Base-by-base conservation (phyloP, 2,329 filamentous ascomycete genomes). In the Sporothrix phasma region DNA sequence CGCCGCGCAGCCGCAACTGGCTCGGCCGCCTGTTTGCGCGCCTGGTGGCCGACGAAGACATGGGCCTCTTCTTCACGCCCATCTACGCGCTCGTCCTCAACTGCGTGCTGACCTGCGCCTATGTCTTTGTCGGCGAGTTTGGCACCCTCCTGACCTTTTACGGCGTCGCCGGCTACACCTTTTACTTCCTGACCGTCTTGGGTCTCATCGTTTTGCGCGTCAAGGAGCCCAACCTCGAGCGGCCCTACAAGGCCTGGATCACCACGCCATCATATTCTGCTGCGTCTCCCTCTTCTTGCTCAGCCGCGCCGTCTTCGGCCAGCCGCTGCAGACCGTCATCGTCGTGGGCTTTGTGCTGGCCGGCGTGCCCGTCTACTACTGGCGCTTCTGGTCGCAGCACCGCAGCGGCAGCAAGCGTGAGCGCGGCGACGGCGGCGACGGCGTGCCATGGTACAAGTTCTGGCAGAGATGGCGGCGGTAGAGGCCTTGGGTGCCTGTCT, bases 221-320 rank as follows among this genome's bases (percentile, higher is more conserved):
- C 34, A 84, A 84, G 67, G 94, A 99, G 74, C 94, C 94, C 3
- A 81, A 87, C 67, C 81, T 99, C 53, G 92, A 97, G 74, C 79
- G 94, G 29, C 93, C 94, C 0, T 99, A 99, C 76, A 88, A 86
- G 74, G 96, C 92, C 3, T 99, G 93, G 94, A 96, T 99, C 72
- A 88, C 88, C 0, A 99, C 94, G 2, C 94, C 11, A 93, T 99
- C 68, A 93, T 97, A 64, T 99, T 99, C 74, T 99, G 94, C 81
- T 99, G 94, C 72, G 94, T 99, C 45, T 96, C 90, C 73, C 75
- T 99, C 68, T 99, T 99, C 73, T 76, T 99, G 68, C 83, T 99
- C 47, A 92, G 87, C 72, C 82, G 94, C 60, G 92, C 92, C 3
- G 86, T 97, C 15, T 94, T 99, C 72, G 89, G 92, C 37, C 88